Base-by-base conservation (phyloP, 2,329 filamentous ascomycete genomes). In the Trichophyton benhamiae region DNA sequence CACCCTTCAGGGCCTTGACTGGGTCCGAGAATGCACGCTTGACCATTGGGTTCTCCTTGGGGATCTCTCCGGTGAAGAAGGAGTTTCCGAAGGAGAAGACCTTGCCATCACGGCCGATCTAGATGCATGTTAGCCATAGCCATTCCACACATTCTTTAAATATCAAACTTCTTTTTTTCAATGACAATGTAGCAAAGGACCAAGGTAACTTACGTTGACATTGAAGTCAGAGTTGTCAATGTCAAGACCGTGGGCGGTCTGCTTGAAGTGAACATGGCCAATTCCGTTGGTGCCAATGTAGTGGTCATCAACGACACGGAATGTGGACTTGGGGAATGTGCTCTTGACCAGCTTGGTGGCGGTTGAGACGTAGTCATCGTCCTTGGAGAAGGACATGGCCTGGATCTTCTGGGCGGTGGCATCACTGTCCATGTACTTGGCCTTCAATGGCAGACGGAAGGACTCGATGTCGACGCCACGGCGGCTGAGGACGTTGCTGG, bases 141-240 rank as follows among this genome's bases (percentile, higher is more conserved):
- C 17, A 49, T 27, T 8, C 20, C 27, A 30, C 5, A 27, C 25
- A 27, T 27, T 6, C 25, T 27, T 4, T 27, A 27, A 6, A 27
- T 6, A 27, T 6, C 6, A 27, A 6, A 27, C 4, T 27, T 30
- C 6, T 2, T 30, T 27, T 30, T 2, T 2, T 30, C 5, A 30
- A 30, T 7, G 27, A 30, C 6, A 30, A 57, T 57, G 9, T 7
- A 30, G 15, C n/a, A 3, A 38, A 20, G 17, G 53, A 11, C 1
- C 11, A 44, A 15, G 13, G n/a, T 15, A 41, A 41, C 63, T 57
- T 61, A 64, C 63, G 55, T 64, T 64, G 25, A 64, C 60, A 36
- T 64, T 64, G 60, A 64, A 62, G 33, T 64, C 63, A 36, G 60
- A 58, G 49, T 64, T 64, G 36, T 64, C 63, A 38, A 64, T 44